Evolutionary conservation across 1,139 yeast species (phyloP), one percentile per base, ranked within the genome.

Genomic region (Nadsonia commutata): DNA sequence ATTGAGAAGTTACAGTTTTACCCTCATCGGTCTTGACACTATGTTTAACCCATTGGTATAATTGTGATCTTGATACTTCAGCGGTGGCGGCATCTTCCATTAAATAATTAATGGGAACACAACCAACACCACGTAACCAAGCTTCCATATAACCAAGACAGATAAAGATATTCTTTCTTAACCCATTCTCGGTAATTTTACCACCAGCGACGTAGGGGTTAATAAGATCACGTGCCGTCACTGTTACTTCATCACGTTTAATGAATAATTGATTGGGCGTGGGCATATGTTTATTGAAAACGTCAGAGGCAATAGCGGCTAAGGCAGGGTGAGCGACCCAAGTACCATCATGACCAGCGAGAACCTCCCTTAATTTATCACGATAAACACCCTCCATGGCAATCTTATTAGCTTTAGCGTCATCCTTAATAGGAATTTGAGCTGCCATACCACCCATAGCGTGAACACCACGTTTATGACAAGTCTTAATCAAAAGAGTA

Each of bases 71-170:
- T 23, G 85, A 78, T 40, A 80, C 86, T 63, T 80, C 88, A 43
- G 88, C 88, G 45, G 88, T 80, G 43, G 88, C 88, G 40, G 88
- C 88, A 58, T 80, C 88, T 66, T 80, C 88, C 88, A 80, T 80
- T 64, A 80, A 69, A 60, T 74, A 77, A 68, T 80, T 78, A 62
- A 80, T 80, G 54, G 88, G 86, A 47, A 80, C 85, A 67, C 86
- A 78, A 16, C 88, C 86, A 50, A 74, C 62, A 48, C 82, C 80
- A 55, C 84, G 71, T 56, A 80, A 73, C 88, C 88, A 80, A 38
- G 85, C 86, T 65, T 78, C 86, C 64, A 79, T 78, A 64, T 80
- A 80, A 37, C 78, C 71, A 49, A 80, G 68, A 44, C 88, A 86
- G 64, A 79, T 78, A 56, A 71, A 68, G 52, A 79, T 67, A 63